These are phyloP conservation scores for Collybiopsis confluens DNA, from an alignment of 768 basidiomycete species.

Conservation along the genomic window DNA sequence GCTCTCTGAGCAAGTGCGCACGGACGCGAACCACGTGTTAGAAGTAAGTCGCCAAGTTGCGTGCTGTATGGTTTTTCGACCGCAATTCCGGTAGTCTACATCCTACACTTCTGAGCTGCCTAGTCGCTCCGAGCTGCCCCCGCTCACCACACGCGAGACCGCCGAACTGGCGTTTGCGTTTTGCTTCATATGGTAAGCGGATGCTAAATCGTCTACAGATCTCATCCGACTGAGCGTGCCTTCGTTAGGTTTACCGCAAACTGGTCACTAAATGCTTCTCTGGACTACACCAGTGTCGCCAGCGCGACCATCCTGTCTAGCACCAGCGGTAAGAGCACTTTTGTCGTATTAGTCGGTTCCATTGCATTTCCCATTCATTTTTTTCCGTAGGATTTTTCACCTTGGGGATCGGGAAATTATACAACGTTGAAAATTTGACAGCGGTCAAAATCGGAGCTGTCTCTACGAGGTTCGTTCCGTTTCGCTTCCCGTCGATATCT, in stretches of 20 bases:
- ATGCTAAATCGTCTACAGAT: neutral
- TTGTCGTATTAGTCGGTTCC: neutral
- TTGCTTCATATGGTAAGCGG: constrained; percentile 71
- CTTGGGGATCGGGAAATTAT: constrained; percentile 74
- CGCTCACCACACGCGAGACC: constrained; percentile 66
- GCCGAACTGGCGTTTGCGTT: constrained; percentile 74
- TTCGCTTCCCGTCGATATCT: neutral
- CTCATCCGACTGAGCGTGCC: neutral
- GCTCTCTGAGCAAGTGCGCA: constrained; percentile 11
- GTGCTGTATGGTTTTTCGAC: neutral
- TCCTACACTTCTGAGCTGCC: constrained; percentile 11
- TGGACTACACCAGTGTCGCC: constrained; percentile 90
- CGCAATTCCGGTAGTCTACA: neutral
- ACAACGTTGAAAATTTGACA: constrained; percentile 76
- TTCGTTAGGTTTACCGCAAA: constrained; percentile 72
- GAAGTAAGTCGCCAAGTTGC: neutral
- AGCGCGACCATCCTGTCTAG: constrained; percentile 87
- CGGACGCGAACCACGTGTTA: neutral
- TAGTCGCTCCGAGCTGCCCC: constrained; percentile 16
- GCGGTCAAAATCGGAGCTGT: constrained; percentile 75
- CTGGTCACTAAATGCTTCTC: constrained; percentile 80
- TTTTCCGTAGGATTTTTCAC: constrained; percentile 81
- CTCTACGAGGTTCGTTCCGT: constrained; percentile 58
- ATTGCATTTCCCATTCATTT: neutral
- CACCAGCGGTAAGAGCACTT: constrained; percentile 70